Base-by-base conservation (phyloP, 805 yeast genomes). In the Saccharomyces mikatae region DNA sequence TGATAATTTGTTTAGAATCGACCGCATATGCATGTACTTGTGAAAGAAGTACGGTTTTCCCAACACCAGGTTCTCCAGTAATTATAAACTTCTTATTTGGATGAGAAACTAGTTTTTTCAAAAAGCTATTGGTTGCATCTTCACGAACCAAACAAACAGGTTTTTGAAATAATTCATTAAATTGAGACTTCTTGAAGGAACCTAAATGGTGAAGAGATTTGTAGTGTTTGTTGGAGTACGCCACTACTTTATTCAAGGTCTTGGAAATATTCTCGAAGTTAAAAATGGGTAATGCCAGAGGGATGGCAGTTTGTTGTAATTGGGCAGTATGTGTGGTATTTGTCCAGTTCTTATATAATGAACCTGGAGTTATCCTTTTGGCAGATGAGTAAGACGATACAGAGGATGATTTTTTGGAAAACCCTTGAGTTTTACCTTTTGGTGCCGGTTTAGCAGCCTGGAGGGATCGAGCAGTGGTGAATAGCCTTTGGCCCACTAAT, bases 31-130 rank as follows among this genome's bases (percentile, higher is more conserved):
- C 69, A 36, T 70, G 71, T 2, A 61, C 49, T 68, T 90, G 96
- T 0, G 91, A 69, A 49, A 90, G 62, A 41, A 84, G 63, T 0
- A 89, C 80, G 2, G 92, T 80, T 73, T 90, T 91, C 6, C 97
- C 97, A 10, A 80, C 76, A 50, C 96, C 96, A 47, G 80, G 71
- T 53, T 79, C 83, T 47, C 96, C 96, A 22, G 80, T 67, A n/a
- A 89, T 57, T 30, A 83, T 73, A 30, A 78, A 61, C 61, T 85
- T 76, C 63, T 82, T 85, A 11, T 70, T 62, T 0, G 78, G 67
- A 0, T 78, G 63, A 4, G 63, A 67, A 17, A 70, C 56, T 10
- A 82, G 63, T 48, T 82, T 69, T 1, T 71, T 63, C 26, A 71
- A 60, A 11, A 81, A 59, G 24, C 75, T 63, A 21, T 64, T 55